Evolutionary conservation across 768 basidiomycete genomes (phyloP).

Genomic region (Dictyophora rubrovolvata): DNA sequence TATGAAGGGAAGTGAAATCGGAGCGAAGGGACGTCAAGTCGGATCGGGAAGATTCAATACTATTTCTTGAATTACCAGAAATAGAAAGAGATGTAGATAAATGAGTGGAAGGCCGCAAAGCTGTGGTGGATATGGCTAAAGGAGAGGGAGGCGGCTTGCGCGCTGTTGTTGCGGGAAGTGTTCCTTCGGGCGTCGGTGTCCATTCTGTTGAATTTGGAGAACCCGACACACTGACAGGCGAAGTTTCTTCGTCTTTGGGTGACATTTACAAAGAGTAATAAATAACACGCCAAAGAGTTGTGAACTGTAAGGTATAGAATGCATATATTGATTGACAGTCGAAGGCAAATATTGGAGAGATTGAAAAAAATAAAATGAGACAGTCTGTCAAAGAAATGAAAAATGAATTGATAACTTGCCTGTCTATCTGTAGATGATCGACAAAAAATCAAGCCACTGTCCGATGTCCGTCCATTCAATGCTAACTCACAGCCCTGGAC

Average conservation of each 20-base stretch:
- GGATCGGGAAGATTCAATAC: conserved; percentile 5
- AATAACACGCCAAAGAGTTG: conserved; percentile 16
- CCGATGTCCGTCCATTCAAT: too few species aligned
- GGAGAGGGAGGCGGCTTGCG: conserved; percentile 7
- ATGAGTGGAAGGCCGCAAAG: neutral
- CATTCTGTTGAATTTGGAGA: conserved; percentile 31
- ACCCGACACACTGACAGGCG: neutral
- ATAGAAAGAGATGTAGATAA: neutral
- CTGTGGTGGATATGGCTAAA: neutral
- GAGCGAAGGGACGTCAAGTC: conserved; percentile 7
- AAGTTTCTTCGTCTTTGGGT: neutral
- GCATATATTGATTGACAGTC: neutral
- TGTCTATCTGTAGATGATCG: neutral
- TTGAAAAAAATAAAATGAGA: neutral
- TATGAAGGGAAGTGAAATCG: conserved; percentile 1
- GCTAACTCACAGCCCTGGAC: too few species aligned
- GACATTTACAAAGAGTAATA: conserved; percentile 3
- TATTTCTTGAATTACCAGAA: neutral
- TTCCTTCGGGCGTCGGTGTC: conserved; percentile 23
- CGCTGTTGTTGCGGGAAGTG: neutral
- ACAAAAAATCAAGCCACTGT: neutral
- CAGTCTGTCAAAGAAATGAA: neutral
- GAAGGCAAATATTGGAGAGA: neutral
- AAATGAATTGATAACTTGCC: neutral
- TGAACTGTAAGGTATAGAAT: conserved; percentile 11